Evolutionary conservation across 768 basidiomycete genomes (phyloP), one percentile per base, ranked within the genome.

Genomic region (Kwoniella mangroviensis): DNA sequence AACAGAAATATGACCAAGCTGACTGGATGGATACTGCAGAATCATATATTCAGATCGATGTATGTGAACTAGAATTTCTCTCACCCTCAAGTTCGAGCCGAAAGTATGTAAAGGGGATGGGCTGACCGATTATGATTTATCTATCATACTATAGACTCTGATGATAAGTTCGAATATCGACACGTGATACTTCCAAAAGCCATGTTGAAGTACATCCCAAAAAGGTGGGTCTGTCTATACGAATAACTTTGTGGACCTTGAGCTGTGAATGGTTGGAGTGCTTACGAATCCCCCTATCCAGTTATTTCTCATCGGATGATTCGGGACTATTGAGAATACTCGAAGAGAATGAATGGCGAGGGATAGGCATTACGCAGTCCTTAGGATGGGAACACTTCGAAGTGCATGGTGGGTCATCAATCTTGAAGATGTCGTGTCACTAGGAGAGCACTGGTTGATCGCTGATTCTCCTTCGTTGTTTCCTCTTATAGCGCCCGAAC

Each of bases 301-400:
- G 89, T 34, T 90, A 89, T 79, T 94, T 93, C 81, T 89, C 88
- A 58, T 80, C 82, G 52, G 88, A 89, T 68, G 91, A 93, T 72
- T 86, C 88, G 52, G 92, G 92, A 5, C 88, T 90, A 4, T 86
- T 98, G 64, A 88, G 94, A 3, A 88, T 98, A 52, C 85, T 98
- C 67, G 82, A 88, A 3, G 96, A 99, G 80, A 84, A 87, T 53
- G 97, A 99, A 84, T 99, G 96, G 96, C 88, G 96, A 81, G 92
- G 92, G 0, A 93, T 99, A 66, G 96, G 96, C 10, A 96, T 98
- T 72, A 92, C 91, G 52, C 96, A 99, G 84, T 94, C 92, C 83
- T 86, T 96, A 24, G 95, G 95, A 3, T 98, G 95, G 94, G 92
- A 93, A 79, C 94, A 97, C 77, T 98, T 95, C 78, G 94, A 95